Conservation (phyloP, 345 rosid species). For the Eucalyptus pauciflora region DNA sequence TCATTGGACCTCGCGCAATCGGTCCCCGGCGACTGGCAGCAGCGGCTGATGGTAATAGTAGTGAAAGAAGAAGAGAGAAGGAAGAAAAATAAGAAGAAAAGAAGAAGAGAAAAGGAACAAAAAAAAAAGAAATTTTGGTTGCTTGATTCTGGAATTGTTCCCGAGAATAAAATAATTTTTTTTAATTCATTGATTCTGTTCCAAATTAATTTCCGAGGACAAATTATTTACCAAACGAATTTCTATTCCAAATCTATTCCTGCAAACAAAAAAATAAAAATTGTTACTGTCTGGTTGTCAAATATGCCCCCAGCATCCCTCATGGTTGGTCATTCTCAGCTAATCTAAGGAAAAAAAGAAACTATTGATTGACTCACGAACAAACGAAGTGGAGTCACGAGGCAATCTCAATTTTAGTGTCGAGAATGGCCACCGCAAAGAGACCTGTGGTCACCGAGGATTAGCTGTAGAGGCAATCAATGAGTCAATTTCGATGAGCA, state of each 20-base stretch:
- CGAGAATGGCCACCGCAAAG: neutral
- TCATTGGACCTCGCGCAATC: too few relatives aligned
- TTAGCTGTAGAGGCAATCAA: neutral
- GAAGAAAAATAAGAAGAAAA: too few relatives aligned
- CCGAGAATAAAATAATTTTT: accelerated
- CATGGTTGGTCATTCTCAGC: neutral
- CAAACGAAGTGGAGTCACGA: neutral
- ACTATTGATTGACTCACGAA: neutral
- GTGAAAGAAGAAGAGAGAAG: too few relatives aligned
- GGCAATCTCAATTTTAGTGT: neutral
- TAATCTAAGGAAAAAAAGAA: neutral
- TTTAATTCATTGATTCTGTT: accelerated
- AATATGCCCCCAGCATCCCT: too few relatives aligned
- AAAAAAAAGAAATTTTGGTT: too few relatives aligned
- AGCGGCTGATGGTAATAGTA: accelerated
- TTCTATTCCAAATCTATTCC: accelerated
- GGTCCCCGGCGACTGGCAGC: accelerated
- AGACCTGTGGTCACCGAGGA: neutral
- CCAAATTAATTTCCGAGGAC: too few relatives aligned
- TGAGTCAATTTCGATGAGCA: neutral
- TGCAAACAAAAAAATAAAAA: too few relatives aligned
- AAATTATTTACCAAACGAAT: too few relatives aligned
- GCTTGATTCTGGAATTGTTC: accelerated
- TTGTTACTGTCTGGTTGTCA: too few relatives aligned
- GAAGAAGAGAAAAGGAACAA: too few relatives aligned